Evolutionary conservation across 345 rosid genomes (phyloP).

Genomic region (Combretum micranthum): DNA sequence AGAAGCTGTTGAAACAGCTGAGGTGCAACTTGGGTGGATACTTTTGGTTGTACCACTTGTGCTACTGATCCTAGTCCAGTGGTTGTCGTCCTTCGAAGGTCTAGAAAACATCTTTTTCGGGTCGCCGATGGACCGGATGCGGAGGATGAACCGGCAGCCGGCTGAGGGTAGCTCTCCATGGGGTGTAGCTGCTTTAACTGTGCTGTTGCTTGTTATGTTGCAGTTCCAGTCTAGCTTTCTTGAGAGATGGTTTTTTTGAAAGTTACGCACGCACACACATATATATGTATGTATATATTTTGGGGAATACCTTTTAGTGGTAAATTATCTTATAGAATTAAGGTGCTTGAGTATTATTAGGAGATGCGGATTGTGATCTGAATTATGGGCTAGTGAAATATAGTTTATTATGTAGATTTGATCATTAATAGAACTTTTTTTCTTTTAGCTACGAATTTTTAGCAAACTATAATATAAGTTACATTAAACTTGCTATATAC

Average conservation of each 20-base stretch:
- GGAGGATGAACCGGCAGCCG: conserved; percentile 30
- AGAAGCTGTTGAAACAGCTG: conserved; percentile 40
- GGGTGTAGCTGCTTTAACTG: conserved; percentile 80
- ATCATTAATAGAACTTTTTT: too few relatives aligned
- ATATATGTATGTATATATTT: too few relatives aligned
- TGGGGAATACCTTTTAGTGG: too few relatives aligned
- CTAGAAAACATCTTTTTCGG: neutral
- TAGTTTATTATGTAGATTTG: too few relatives aligned
- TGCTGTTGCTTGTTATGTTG: conserved; percentile 51
- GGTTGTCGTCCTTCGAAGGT: conserved; percentile 54
- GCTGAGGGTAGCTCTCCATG: conserved; percentile 73
- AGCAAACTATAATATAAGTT: too few relatives aligned
- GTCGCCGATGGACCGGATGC: conserved; percentile 51
- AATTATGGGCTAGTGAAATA: too few relatives aligned
- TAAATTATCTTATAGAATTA: too few relatives aligned
- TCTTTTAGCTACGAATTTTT: too few relatives aligned
- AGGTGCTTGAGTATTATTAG: too few relatives aligned
- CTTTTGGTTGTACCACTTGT: conserved; percentile 46
- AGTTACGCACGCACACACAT: too few relatives aligned
- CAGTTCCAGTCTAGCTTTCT: conserved; percentile 53
- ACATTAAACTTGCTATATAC: too few relatives aligned
- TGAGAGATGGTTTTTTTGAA: conserved; percentile 41
- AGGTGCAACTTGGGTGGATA: conserved; percentile 37
- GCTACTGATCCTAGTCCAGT: conserved; percentile 45
- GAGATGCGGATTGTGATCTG: too few relatives aligned